Base-by-base conservation (phyloP, 768 basidiomycete genomes). In the Russula brevipes region DNA sequence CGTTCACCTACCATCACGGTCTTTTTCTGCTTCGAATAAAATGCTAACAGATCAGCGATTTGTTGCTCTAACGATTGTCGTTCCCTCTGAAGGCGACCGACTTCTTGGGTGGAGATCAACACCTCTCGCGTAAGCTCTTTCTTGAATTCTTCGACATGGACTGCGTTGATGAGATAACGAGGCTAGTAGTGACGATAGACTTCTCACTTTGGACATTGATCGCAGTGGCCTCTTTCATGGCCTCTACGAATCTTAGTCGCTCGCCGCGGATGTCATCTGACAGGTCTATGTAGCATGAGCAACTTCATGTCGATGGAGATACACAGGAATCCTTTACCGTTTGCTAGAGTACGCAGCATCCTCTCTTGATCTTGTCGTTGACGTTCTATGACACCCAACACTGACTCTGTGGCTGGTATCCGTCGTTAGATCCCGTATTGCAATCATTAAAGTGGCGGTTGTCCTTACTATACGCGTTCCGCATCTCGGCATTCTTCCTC, bases 161-260 rank as follows among this genome's bases (percentile, higher is more conserved):
- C 91, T 92, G 68, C 36, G 41, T 24, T 39, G 45, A 19, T 66
- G 1, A 68, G 57, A 46, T 30, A 57, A 59, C 63, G 47, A 44
- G 49, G 36, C 4, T 7, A 52, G 41, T 52, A 39, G 17, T 3
- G 9, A 36, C 16, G 19, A 38, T 46, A 9, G 42, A 8, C 12
- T 62, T 72, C 24, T 66, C 73, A 88, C 90, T 77, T 72, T 90
- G 86, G 2, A 95, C 85, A 66, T 94, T 94, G 68, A 95, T 89
- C 1, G 85, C 84, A 0, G 93, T 95, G 1, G 91, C 93, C 68
- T 93, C 89, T 71, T 90, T 90, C 92, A 94, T 95, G n/a, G 93
- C 91, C 69, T 95, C 93, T 5, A 94, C 89, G 69, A 95, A 94
- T 6, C 89, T 80, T 58, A 94, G 74, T 52, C 91, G 76, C 74